Evolutionary conservation across 768 basidiomycete genomes (phyloP), one percentile per base, ranked within the genome.

Genomic region (Suillus alpinus): DNA sequence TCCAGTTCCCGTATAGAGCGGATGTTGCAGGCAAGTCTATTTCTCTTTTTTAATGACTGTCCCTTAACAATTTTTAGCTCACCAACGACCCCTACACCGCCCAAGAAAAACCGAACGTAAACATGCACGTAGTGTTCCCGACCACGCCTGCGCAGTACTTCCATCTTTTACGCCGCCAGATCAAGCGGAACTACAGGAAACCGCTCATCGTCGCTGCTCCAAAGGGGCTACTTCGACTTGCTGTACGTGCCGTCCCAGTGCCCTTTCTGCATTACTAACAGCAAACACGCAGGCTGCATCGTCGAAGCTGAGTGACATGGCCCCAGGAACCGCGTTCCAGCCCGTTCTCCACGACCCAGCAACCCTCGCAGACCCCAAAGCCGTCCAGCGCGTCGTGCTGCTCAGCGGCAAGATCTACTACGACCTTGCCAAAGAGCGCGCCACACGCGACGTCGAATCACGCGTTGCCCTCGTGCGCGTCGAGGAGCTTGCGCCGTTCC

Each of bases 61-160:
- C 39, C 64, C 63, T 40, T 4, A 2, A 40, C 18, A 23, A 20
- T 10, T 34, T 47, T 12, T 55, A 95, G 90, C 81, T 96, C 31
- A 88, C 92, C 2, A 88, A 95, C 65, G 94, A 94, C 66, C 77
- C 80, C 2, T 86, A 83, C 61, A 60, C 69, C 12, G 61, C 66
- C 4, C 63, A 59, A 13, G 55, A 62, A 7, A 63, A 65, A 4
- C 32, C 23, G 0, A 89, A 89, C 64, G 80, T 94, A 61, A 96
- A 96, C 70, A 89, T 95, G 82, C 88, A 89, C 53, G 83, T 95
- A 34, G 83, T 83, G 4, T 95, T 88, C 75, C 92, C 93, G 0
- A 95, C 94, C 1, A 95, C 94, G 0, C 85, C 95, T 0, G 91
- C 92, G 0, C 92, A 96, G 60, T 94, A 95, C 66, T 97, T 96